Evolutionary conservation across 495 filamentous ascomycete genomes (phyloP), one percentile per base, ranked within the genome.

Genomic region (Lophium mytilinum): DNA sequence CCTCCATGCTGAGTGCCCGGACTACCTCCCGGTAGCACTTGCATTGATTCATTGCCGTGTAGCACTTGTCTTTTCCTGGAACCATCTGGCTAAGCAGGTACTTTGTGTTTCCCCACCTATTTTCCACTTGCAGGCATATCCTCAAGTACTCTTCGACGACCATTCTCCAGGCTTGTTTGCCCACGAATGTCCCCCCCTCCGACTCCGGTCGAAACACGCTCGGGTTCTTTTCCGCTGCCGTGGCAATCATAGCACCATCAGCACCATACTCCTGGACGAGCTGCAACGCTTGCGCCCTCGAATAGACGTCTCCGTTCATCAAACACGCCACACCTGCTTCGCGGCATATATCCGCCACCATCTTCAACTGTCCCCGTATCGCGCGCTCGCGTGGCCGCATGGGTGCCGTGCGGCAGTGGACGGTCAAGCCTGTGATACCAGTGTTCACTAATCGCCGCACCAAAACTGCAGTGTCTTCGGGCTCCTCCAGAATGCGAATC

Each of bases 171-270:
- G 78, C 75, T 9, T 78, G 72, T 14, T 46, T 49, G 53, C 62
- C 60, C 37, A 55, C 58, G 30, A 85, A 42, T 12, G 52, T 64
- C 2, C 85, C 84, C 1, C 87, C 87, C 33, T 85, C 80, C 0
- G 75, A 81, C 33, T 78, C 69, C 1, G 75, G 61, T 35, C 85
- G 78, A 75, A 97, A 98, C 56, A 84, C 86, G 43, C 87, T 92
- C 17, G 89, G 80, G 62, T 98, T 97, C 56, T 81, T 75, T 74
- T 97, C 93, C 0, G 93, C 93, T 7, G 86, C 78, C 3, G 87
- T 92, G 10, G 93, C 94, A 65, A 98, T 96, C 93, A 98, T 98
- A 47, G 88, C 92, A 12, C 91, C 93, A 63, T 97, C 93, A 2
- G 86, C 88, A 4, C 84, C 85, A 62, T 77, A 95, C 65, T 95